phyloP scores from a whole-genome alignment of 2,329 filamentous ascomycete species.

The Elsinoe australis region DNA sequence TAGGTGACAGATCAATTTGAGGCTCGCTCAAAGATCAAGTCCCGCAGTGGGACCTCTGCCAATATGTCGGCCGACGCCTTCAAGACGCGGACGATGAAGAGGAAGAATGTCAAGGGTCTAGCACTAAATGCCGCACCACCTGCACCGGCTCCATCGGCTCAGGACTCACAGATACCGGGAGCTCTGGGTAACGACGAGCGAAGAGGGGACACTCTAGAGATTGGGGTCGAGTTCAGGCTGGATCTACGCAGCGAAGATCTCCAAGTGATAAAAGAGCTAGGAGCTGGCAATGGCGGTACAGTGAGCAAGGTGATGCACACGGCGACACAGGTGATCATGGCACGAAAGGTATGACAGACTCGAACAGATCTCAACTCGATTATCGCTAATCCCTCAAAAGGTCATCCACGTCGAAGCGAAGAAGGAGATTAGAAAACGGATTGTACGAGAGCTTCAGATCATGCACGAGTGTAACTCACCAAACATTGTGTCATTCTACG shows the following conservation, averaged over 20 bases:
- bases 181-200: constrained; percentile 53
- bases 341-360: constrained; percentile 92
- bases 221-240: constrained; percentile 93
- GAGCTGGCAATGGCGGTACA: constrained; percentile 91
- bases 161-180: constrained; percentile 56
- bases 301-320: constrained; percentile 97
- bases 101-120: constrained; percentile 97
- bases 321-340: constrained; percentile 93
- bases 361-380: no score
- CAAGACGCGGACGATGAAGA: constrained; percentile 77
- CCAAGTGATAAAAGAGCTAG: constrained; percentile 86
- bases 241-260: constrained; percentile 88
- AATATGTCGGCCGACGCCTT: constrained; percentile 53
- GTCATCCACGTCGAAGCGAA: constrained; percentile 98
- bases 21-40: background rate
- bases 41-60: background rate
- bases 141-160: constrained; percentile 64
- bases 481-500: constrained; percentile 96
- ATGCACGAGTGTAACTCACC: constrained; percentile 97
- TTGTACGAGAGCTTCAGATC: constrained; percentile 92
- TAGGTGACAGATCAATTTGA: no score
- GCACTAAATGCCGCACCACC: constrained; percentile 73
- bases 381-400: no score
- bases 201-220: constrained; percentile 70
- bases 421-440: constrained; percentile 92